Percentiles rank a stretch among this genome's conserved stretches.
These are phyloP conservation scores for Hymenoscyphus occultus DNA, from an alignment of 2,329 filamentous ascomycete species.

Conservation along the genomic window DNA sequence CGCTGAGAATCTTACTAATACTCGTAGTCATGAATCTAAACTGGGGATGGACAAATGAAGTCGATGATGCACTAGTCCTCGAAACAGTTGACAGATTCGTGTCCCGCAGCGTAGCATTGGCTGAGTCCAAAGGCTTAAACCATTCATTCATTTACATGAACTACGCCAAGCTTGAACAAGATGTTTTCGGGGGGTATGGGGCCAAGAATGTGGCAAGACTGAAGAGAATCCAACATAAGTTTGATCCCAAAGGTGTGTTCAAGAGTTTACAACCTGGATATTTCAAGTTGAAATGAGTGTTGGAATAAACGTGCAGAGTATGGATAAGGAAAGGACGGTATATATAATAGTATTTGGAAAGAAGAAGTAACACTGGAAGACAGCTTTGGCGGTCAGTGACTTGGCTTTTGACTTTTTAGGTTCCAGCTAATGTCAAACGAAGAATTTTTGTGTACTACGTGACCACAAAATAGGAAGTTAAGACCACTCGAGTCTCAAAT, in stretches of 20 bases:
- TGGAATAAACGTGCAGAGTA: neutral
- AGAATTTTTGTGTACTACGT: too few species aligned
- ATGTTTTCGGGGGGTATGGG: constrained; percentile 39
- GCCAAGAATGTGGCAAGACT: constrained; percentile 33
- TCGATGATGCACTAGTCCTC: constrained; percentile 17
- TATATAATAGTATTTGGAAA: neutral
- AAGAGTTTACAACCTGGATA: constrained; percentile 26
- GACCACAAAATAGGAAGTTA: neutral
- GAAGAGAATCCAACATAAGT: constrained; percentile 24
- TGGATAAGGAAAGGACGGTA: neutral
- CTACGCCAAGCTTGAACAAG: constrained; percentile 38
- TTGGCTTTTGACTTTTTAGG: neutral
- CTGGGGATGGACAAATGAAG: constrained; percentile 16
- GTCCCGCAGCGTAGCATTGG: constrained; percentile 11
- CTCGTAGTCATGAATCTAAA: constrained; percentile 20
- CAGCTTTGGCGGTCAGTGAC: neutral
- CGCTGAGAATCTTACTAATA: neutral
- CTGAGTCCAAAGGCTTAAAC: constrained; percentile 14
- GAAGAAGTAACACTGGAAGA: neutral
- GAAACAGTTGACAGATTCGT: constrained; percentile 14
- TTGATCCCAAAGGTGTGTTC: constrained; percentile 33
- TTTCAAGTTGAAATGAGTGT: constrained; percentile 20
- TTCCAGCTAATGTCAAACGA: neutral
- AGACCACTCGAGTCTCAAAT: neutral
- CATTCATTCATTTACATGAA: constrained; percentile 37